phyloP scores from a whole-genome alignment of 441 rosid genomes.

The Raphanus hybrid region DNA sequence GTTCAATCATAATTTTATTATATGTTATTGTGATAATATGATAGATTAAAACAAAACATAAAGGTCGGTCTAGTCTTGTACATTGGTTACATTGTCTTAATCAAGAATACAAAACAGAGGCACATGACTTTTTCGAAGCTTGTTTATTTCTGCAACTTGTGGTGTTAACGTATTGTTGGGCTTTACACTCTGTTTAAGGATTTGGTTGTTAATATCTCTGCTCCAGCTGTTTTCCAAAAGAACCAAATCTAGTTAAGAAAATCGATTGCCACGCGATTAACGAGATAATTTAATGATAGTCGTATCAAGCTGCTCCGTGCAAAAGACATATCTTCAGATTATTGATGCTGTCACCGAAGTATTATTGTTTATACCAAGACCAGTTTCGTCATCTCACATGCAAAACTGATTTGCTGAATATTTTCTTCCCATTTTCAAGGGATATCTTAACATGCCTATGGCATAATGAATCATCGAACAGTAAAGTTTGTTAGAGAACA shows the following conservation, averaged over 20 bases:
- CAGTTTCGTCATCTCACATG: conserved; percentile 20
- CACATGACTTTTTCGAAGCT: neutral
- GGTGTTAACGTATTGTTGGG: neutral
- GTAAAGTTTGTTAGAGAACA: neutral
- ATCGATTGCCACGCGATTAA: neutral
- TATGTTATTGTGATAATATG: neutral
- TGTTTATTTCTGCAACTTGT: neutral
- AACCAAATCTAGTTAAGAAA: neutral
- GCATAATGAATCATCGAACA: neutral
- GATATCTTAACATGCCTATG: neutral
- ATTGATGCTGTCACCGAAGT: conserved; percentile 12
- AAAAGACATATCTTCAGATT: conserved; percentile 5
- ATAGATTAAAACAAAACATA: neutral
- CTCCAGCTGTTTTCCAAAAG: conserved; percentile 1
- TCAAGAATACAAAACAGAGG: neutral
- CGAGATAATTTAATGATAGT: neutral
- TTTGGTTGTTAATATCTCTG: conserved; percentile 3
- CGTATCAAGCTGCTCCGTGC: conserved; percentile 13
- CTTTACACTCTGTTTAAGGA: neutral
- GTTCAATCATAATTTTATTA: neutral
- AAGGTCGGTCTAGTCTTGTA: neutral
- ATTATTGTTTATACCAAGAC: neutral
- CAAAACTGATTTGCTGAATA: conserved; percentile 2
- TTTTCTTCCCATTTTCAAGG: neutral
- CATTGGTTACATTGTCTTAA: neutral